These are phyloP conservation scores for Rhinocladiella mackenziei DNA, from an alignment of 2,329 filamentous ascomycete species.

Conservation along the genomic window DNA sequence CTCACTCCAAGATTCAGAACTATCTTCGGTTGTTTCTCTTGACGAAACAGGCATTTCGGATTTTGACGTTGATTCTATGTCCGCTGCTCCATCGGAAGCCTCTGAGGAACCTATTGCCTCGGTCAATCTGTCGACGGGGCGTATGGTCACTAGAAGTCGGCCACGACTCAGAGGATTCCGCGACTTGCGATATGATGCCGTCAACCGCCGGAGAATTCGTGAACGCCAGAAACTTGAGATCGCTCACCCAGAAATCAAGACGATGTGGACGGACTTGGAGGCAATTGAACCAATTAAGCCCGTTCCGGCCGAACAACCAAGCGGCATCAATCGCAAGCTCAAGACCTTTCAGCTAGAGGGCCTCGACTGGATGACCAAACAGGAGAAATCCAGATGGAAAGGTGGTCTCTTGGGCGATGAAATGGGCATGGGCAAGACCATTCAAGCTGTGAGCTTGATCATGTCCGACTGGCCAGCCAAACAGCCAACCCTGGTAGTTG, in stretches of 20 bases:
- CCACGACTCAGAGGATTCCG: conserved; percentile 1
- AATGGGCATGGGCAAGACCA: conserved; percentile 98
- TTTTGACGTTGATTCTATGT: neutral
- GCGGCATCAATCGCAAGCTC: conserved; percentile 72
- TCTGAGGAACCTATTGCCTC: conserved; percentile 4
- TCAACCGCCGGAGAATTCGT: conserved; percentile 34
- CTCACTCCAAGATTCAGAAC: conserved; percentile 16
- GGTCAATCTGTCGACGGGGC: neutral
- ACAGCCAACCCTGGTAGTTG: conserved; percentile 77
- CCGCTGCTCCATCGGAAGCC: conserved; percentile 2
- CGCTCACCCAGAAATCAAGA: conserved; percentile 71
- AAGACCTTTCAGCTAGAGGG: conserved; percentile 95
- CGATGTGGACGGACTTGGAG: conserved; percentile 79
- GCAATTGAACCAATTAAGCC: conserved; percentile 63
- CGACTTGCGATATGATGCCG: conserved; percentile 5
- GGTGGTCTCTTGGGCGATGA: conserved; percentile 92
- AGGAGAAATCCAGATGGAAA: conserved; percentile 80
- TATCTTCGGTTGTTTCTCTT: conserved; percentile 8
- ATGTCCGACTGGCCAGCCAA: conserved; percentile 94
- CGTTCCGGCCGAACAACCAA: conserved; percentile 65
- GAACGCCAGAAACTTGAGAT: conserved; percentile 67
- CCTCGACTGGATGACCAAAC: conserved; percentile 86
- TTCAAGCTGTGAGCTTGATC: conserved; percentile 93
- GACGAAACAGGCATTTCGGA: conserved; percentile 17
- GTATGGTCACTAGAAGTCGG: neutral